These are phyloP conservation scores for Trichodelitschia bisporula DNA, from an alignment of 495 filamentous ascomycete genomes.

Conservation along the genomic window DNA sequence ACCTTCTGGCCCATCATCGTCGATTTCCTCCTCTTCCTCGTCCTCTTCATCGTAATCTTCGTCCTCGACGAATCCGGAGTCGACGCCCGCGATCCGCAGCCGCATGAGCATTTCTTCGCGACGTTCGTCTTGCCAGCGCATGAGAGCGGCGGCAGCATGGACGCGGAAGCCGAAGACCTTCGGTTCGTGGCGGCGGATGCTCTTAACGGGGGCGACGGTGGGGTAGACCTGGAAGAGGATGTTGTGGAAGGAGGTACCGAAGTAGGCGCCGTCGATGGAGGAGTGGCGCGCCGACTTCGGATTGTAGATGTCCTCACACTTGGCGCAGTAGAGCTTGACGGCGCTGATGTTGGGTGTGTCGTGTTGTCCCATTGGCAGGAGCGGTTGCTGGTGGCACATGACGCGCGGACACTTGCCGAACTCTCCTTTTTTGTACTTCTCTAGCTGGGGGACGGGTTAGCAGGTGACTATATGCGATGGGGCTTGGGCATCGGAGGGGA, in stretches of 20 bases:
- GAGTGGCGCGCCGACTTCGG: constrained; percentile 94
- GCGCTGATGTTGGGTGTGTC: constrained; percentile 65
- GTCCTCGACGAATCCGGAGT: constrained; percentile 31
- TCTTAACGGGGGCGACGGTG: constrained; percentile 64
- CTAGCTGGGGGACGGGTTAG: constrained; percentile 31
- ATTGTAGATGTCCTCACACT: constrained; percentile 97
- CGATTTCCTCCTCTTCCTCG: constrained; percentile 20
- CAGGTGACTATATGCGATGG: not conserved
- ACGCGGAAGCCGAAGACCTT: constrained; percentile 86
- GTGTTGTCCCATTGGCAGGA: constrained; percentile 79
- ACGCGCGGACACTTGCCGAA: constrained; percentile 97
- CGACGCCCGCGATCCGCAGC: constrained; percentile 26
- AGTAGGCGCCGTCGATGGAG: constrained; percentile 90
- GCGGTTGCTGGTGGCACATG: constrained; percentile 69
- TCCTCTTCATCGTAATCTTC: constrained; percentile 23
- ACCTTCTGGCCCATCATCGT: too few relatives aligned
- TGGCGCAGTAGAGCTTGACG: constrained; percentile 88
- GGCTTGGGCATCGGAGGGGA: too few relatives aligned
- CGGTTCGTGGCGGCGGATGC: constrained; percentile 61
- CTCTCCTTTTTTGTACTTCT: constrained; percentile 95
- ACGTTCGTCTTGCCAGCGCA: constrained; percentile 68
- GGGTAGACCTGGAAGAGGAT: constrained; percentile 98
- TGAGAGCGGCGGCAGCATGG: constrained; percentile 67
- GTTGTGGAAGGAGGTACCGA: constrained; percentile 92
- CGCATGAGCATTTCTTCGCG: constrained; percentile 56